Percentiles rank a stretch among this genome's conserved stretches.
These are phyloP conservation scores for Neurospora discreta DNA, from an alignment of 495 filamentous ascomycete species.

Conservation along the genomic window DNA sequence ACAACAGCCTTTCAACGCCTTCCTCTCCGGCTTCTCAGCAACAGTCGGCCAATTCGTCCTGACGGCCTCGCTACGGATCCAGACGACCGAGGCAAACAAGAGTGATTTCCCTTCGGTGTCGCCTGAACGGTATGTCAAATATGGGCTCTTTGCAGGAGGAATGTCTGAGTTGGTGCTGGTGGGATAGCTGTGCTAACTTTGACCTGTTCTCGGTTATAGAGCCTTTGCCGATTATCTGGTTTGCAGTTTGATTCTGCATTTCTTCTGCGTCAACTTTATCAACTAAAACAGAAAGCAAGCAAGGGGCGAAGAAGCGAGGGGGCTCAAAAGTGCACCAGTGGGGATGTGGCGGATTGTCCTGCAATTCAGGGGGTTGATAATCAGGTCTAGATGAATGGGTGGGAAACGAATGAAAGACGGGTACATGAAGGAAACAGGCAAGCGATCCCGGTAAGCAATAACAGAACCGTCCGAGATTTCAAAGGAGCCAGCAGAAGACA, in stretches of 20 bases:
- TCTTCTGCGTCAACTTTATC: constrained; percentile 99
- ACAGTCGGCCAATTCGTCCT: constrained; percentile 97
- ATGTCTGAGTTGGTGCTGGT: too few relatives aligned
- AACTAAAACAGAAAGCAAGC: constrained; percentile 47
- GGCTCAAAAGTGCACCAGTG: constrained; percentile 1
- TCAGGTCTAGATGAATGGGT: neutral
- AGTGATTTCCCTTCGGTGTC: constrained; percentile 56
- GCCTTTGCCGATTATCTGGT: constrained; percentile 97
- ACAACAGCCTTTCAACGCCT: constrained; percentile 89
- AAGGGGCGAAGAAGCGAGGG: neutral
- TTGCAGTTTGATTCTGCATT: constrained; percentile 88
- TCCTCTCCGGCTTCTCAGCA: constrained; percentile 86
- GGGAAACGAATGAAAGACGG: neutral
- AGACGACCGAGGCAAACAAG: constrained; percentile 72
- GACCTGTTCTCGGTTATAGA: constrained; percentile 28
- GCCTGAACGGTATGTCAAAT: constrained; percentile 47
- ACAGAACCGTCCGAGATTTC: neutral
- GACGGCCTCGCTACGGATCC: constrained; percentile 69
- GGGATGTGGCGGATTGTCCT: neutral
- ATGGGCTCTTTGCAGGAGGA: too few relatives aligned
- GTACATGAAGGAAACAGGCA: neutral
- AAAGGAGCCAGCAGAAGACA: neutral
- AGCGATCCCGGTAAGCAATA: neutral
- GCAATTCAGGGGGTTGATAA: neutral
- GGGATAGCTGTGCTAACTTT: too few relatives aligned